Evolutionary conservation across 805 yeast species (phyloP), one percentile per base, ranked within the genome.

Genomic region (Wickerhamomyces queroliae): DNA sequence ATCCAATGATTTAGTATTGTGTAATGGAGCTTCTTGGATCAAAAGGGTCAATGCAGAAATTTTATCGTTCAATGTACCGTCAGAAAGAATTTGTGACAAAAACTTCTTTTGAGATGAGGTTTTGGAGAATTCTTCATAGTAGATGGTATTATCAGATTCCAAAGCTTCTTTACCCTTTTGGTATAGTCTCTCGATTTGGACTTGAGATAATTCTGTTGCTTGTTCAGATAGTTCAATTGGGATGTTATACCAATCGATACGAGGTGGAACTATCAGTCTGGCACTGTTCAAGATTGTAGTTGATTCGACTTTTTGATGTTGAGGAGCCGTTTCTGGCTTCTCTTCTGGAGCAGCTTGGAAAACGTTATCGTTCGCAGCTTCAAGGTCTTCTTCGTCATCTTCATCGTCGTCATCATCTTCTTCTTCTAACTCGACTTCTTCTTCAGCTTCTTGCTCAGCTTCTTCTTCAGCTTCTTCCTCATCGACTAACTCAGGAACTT

Each of bases 11-110:
- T 87, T 85, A 38, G 81, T 56, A 50, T 91, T 85, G 58, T 93
- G 98, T 39, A 89, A 59, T 7, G 99, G 99, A 3, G 97, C 90
- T 65, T 93, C 98, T 59, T 93, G 98, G 35, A 90, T 76, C 57
- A 93, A 69, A 57, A 93, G 76, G 1, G 99, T 91, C 56, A 93
- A 72, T 0, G 99, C 96, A 35, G 96, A 86, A 40, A 93, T 85
- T 65, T 93, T 89, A 81, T 93, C 99, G 52, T 80, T 83, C 52
- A 91, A 71, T 0, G 99, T 93, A 85, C 99, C 99, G 49, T 79
- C 83, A 6, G 89, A 72, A 53, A 93, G 74, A 50, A 93, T 83
- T 62, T 91, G 95, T 1, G 91, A 75, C 70, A 88, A 77, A 61
- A 91, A 91, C 70, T 86, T 83, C 58, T 78, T 80, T 66, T 85